Base-by-base conservation (phyloP, 495 filamentous ascomycete genomes). In the Daldinia concentrica region DNA sequence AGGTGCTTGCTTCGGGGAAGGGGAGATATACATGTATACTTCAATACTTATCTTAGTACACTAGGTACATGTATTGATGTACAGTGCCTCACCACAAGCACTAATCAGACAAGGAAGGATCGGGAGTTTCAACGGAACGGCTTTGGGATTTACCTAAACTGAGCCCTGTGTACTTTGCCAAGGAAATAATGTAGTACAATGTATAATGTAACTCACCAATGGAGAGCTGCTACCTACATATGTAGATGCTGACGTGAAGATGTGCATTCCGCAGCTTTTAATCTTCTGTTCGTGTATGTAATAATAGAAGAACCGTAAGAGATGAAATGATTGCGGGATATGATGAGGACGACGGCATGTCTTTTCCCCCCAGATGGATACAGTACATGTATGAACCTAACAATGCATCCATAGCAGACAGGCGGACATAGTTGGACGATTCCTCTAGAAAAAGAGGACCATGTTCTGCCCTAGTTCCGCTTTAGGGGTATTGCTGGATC, bases 51-150 rank as follows among this genome's bases (percentile, higher is more conserved):
- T n/a, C 48, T 52, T 54, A n/a, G n/a, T n/a, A n/a, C n/a, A n/a
- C n/a, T n/a, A 60, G 17, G 32, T 68, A 60, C 48, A 36, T 41
- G 29, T 30, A 22, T 4, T 32, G 15, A 39, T 19, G 55, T 30
- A 43, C 55, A 50, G 34, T 14, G 34, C 34, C 34, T 36, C 34
- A 36, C 34, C 56, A 22, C 22, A 51, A 59, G 45, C 41, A 55
- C 51, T 55, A 56, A 51, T 52, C 41, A 50, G 60, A 64, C 69
- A 64, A 36, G 59, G 64, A 72, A 72, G 64, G 61, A 68, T 72
- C 69, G 69, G 69, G 69, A 72, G 69, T 72, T 68, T 72, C 69
- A 58, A 68, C 69, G 55, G 64, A 68, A 39, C 50, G 26, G 62
- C 64, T 32, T 52, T 67, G 37, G 60, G 51, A 68, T 68, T 68